These are phyloP conservation scores for Helianthus tuberosus DNA, from an alignment of 129 eudicot species.

Conservation along the genomic window DNA sequence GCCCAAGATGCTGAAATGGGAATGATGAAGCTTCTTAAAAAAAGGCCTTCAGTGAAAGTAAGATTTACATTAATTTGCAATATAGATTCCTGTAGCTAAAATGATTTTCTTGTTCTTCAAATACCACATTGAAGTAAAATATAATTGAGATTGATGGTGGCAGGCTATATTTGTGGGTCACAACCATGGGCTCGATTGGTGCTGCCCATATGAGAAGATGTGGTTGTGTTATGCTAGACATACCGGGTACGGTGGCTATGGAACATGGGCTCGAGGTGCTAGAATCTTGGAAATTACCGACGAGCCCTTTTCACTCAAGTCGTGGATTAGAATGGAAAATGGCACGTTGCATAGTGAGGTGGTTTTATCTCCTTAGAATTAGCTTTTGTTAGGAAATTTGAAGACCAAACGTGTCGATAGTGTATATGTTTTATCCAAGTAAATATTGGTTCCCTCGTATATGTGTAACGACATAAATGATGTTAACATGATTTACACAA, in stretches of 20 bases:
- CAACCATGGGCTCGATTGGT: conserved; percentile 98
- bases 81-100: neutral
- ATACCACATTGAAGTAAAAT: neutral
- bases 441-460: neutral
- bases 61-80: conserved; percentile 8
- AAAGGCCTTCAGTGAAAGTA: conserved; percentile 82
- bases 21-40: conserved; percentile 74
- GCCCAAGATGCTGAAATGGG: conserved; percentile 92
- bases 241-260: conserved; percentile 97
- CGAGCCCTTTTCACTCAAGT: conserved; percentile 72
- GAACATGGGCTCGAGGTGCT: conserved; percentile 84
- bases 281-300: conserved; percentile 70
- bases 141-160: conserved; percentile 1
- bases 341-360: conserved; percentile 76
- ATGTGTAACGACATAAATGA: neutral
- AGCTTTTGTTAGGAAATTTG: neutral
- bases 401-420: neutral
- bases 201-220: conserved; percentile 78
- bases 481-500: neutral
- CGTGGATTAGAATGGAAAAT: conserved; percentile 98
- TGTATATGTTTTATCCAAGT: neutral
- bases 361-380: conserved; percentile 44
- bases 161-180: conserved; percentile 98
- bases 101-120: neutral
- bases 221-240: conserved; percentile 97